Conservation (phyloP, 2,329 filamentous ascomycete genomes). For the Penicillium sp. region DNA sequence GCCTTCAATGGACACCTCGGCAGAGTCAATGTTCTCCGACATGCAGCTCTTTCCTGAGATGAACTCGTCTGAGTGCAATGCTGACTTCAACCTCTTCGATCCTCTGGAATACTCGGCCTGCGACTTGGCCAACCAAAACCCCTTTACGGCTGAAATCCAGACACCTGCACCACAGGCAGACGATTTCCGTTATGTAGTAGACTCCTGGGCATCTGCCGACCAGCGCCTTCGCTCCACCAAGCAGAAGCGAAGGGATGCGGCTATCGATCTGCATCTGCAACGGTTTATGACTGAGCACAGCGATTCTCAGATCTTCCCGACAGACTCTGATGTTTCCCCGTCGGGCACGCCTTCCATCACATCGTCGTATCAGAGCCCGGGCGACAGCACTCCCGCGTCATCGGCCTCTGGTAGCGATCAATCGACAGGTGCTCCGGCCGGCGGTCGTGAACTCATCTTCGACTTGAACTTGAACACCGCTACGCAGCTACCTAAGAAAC, state of each 20-base stretch:
- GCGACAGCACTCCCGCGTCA: constrained; percentile 16
- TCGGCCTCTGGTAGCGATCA: constrained; percentile 4
- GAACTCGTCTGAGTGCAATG: not conserved
- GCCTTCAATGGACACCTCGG: not conserved
- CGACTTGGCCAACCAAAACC: not conserved
- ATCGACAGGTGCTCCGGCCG: constrained; percentile 18
- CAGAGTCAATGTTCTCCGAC: constrained; percentile 1
- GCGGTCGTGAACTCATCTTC: constrained; percentile 35
- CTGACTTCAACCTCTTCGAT: not conserved
- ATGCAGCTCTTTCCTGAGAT: constrained; percentile 2
- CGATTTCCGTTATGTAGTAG: constrained; percentile 18
- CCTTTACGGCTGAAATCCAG: not conserved
- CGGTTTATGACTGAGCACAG: constrained; percentile 27
- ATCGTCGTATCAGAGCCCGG: constrained; percentile 19
- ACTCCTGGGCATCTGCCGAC: constrained; percentile 29
- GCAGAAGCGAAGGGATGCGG: constrained; percentile 39
- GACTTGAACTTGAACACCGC: constrained; percentile 43
- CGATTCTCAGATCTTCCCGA: constrained; percentile 24
- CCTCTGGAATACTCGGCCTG: not conserved
- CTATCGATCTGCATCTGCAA: constrained; percentile 40
- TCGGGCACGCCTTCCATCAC: constrained; percentile 26
- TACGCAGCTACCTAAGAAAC: constrained; percentile 39
- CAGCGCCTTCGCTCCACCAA: constrained; percentile 32
- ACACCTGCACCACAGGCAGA: constrained; percentile 2
- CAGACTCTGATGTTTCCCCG: constrained; percentile 29